Evolutionary conservation across 768 basidiomycete genomes (phyloP).

Genomic region (Mycena galericulata): DNA sequence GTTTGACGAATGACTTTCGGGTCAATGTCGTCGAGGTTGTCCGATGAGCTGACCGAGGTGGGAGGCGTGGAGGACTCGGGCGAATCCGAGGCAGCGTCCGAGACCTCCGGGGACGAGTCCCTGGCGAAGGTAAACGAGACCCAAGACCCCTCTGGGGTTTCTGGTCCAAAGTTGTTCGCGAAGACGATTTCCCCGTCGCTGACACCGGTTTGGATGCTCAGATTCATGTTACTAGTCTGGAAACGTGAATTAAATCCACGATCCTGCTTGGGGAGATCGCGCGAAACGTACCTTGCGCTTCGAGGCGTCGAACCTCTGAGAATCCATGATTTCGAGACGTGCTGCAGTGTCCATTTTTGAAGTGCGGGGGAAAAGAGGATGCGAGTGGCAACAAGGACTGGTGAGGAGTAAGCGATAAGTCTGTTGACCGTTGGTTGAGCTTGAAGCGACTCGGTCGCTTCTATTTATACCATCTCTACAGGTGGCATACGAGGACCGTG

Average conservation of each 20-base stretch:
- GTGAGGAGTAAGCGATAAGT: background rate
- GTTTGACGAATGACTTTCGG: constrained; percentile 18
- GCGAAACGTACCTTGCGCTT: constrained; percentile 8
- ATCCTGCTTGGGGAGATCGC: background rate
- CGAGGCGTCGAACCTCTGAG: constrained; percentile 23
- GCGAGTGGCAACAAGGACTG: background rate
- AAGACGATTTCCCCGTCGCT: constrained; percentile 2
- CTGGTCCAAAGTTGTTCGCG: background rate
- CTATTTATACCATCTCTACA: constrained; percentile 24
- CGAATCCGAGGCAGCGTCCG: constrained; percentile 14
- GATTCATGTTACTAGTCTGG: constrained; percentile 7
- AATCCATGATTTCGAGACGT: constrained; percentile 27
- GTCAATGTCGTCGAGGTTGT: constrained; percentile 10
- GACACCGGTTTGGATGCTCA: constrained; percentile 25
- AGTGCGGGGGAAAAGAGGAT: background rate
- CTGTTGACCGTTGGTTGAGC: background rate
- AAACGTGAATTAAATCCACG: background rate
- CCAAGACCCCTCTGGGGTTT: constrained; percentile 9
- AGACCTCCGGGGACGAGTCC: constrained; percentile 2
- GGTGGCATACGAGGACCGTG: constrained; percentile 6
- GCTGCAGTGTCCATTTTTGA: constrained; percentile 13
- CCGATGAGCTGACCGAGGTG: constrained; percentile 1
- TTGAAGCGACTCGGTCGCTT: background rate
- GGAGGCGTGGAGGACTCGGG: constrained; percentile 13
- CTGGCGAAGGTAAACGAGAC: constrained; percentile 3